These are phyloP conservation scores for Paratrimastix pyriformis DNA, from an alignment of 78 protist species.

Conservation along the genomic window DNA sequence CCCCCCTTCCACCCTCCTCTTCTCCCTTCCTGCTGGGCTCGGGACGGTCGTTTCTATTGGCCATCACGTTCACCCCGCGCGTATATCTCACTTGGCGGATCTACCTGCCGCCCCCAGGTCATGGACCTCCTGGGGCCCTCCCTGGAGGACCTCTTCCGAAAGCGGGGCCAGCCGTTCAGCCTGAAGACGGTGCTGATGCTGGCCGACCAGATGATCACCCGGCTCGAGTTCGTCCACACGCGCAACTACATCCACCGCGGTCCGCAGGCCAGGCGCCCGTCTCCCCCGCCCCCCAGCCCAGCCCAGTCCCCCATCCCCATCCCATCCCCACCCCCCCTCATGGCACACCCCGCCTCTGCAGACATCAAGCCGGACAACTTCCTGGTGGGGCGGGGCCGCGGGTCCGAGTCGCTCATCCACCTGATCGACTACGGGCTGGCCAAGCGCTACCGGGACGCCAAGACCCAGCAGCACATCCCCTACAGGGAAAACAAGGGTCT, in stretches of 20 bases:
- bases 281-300: too few species aligned
- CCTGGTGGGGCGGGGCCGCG: constrained; percentile 24
- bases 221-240: constrained; percentile 26
- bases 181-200: constrained; percentile 33
- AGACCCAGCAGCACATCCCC: constrained; percentile 57
- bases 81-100: too few species aligned
- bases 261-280: background rate
- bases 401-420: too few species aligned
- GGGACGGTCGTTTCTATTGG: too few species aligned
- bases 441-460: constrained; percentile 57
- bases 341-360: too few species aligned
- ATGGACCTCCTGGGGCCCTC: constrained; percentile 7
- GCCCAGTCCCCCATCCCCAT: background rate
- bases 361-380: constrained; percentile 25
- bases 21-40: too few species aligned
- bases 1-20: too few species aligned
- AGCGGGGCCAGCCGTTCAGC: constrained; percentile 1
- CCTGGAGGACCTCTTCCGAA: constrained; percentile 26
- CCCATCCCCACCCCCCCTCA: background rate
- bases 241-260: constrained; percentile 22
- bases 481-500: constrained; percentile 51
- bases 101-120: too few species aligned
- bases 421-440: constrained; percentile 49
- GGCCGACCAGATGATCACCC: constrained; percentile 33
- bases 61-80: too few species aligned